Evolutionary conservation across 306 rosid genomes (phyloP), one percentile per base, ranked within the genome.

Genomic region (Benincasa hispida): DNA sequence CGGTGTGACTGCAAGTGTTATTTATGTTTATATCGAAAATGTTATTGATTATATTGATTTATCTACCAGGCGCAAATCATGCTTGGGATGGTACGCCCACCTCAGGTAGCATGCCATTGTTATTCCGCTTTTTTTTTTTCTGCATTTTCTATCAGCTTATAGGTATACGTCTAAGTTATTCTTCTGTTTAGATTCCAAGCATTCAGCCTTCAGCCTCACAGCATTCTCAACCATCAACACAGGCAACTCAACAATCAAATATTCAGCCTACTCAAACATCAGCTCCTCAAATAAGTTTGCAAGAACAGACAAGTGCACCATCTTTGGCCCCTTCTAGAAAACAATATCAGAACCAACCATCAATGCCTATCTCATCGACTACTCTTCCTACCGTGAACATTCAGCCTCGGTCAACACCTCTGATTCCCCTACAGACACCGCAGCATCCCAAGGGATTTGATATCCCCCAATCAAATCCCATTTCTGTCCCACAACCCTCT

Each of bases 21-120:
- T 45, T 27, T 17, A 8, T 70, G n/a, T n/a, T n/a, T n/a, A n/a
- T n/a, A n/a, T n/a, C n/a, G 57, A 67, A 67, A 22, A 45, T 22
- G 3, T 68, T 61, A 51, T 5, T 76, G 50, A 50, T 53, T 82
- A 72, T 78, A 50, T n/a, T 75, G 47, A 30, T 83, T 81, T 25
- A 62, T 83, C 82, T 59, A 45, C 59, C 83, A 95, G 99, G 99
- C 97, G 22, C 99, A 95, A 76, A 92, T 95, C 77, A 95, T 95
- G 98, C 98, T 95, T 74, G 99, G 98, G 79, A 95, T 95, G 99
- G 97, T 92, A 81, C 93, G 90, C 81, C 85, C 97, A 24, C 93
- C 97, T 82, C 93, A 91, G 80, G 82, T 14, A 91, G 97, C 87
- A 83, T 81, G 82, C 21, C 77, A 70, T 80, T 67, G 57, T 60